Evolutionary conservation across 2,329 filamentous ascomycete genomes (phyloP), one percentile per base, ranked within the genome.

Genomic region (Ceratocystis diversiconidia): DNA sequence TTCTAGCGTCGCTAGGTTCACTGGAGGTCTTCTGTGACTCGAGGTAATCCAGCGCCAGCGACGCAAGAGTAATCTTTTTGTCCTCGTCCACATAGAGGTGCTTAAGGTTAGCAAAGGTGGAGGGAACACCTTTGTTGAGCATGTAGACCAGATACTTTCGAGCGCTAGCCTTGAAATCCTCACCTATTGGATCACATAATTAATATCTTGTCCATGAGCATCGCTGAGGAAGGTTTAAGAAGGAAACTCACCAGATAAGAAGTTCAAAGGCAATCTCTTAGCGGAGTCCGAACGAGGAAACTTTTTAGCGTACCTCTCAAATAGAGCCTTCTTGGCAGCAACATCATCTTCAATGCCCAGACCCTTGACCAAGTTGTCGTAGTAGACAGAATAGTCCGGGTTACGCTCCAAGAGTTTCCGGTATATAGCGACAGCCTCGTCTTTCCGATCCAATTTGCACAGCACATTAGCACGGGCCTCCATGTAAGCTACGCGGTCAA

Each of bases 81-180:
- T 77, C 81, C 0, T 81, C 70, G 73, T 96, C 86, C 15, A 80
- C 80, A 77, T 97, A 99, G 25, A 99, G 82, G 70, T 95, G 86
- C 78, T 99, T 99, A 68, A 99, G 82, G 75, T 97, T 99, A 44
- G 91, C 91, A 75, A 99, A 99, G 2, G 92, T 92, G 1, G 94
- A 99, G 1, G 94, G 92, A 3, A 97, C 89, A 10, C 92, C 94
- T 76, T 92, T 95, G 75, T 88, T 85, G 66, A 99, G 80, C 88
- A 95, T 95, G 36, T 87, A 81, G 62, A 86, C 82, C 68, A 99
- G 75, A 73, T 99, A 99, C 25, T 78, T 76, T 73, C 91, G 86
- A 6, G 88, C 92, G 28, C 89, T 86, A 70, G 85, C 76, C 72
- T 82, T 83, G 77, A 99, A 99, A 3, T 86, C 85, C 55, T 95